Percentiles rank a stretch among this genome's conserved stretches.
Conservation (phyloP, 495 filamentous ascomycete genomes). For the Durotheca rogersii region DNA sequence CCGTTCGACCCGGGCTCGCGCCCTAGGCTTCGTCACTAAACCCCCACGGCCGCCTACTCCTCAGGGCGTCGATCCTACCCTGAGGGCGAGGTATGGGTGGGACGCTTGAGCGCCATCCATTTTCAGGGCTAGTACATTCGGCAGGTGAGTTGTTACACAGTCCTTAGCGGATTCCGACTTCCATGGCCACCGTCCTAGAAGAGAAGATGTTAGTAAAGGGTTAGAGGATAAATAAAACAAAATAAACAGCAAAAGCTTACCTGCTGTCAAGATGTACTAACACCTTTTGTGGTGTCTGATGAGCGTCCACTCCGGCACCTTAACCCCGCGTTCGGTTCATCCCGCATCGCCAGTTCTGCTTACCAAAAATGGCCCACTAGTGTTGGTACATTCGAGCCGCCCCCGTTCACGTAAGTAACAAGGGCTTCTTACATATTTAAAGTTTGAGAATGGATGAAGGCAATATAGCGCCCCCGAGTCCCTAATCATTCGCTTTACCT, state of each 20-base stretch:
- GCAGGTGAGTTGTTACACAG: constrained; percentile 61
- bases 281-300: constrained; percentile 69
- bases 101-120: constrained; percentile 51
- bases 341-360: constrained; percentile 69
- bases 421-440: constrained; percentile 75
- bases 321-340: constrained; percentile 71
- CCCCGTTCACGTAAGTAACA: constrained; percentile 68
- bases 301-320: constrained; percentile 70
- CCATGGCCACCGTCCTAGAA: constrained; percentile 64
- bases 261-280: constrained; percentile 65
- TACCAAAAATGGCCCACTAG: constrained; percentile 71
- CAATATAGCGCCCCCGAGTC: constrained; percentile 69
- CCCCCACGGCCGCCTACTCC: constrained; percentile 2
- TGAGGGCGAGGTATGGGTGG: constrained; percentile 5
- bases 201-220: too few relatives aligned
- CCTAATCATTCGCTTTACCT: constrained; percentile 80
- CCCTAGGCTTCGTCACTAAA: constrained; percentile 56
- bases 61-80: background rate
- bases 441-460: constrained; percentile 77
- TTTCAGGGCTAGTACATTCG: constrained; percentile 64
- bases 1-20: constrained; percentile 65
- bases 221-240: too few relatives aligned
- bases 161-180: constrained; percentile 64
- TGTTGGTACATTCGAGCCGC: constrained; percentile 67
- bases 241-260: too few relatives aligned